Evolutionary conservation across 164 flowering plant genomes (phyloP), one percentile per base, ranked within the genome.

Genomic region (Akebia trifoliata): DNA sequence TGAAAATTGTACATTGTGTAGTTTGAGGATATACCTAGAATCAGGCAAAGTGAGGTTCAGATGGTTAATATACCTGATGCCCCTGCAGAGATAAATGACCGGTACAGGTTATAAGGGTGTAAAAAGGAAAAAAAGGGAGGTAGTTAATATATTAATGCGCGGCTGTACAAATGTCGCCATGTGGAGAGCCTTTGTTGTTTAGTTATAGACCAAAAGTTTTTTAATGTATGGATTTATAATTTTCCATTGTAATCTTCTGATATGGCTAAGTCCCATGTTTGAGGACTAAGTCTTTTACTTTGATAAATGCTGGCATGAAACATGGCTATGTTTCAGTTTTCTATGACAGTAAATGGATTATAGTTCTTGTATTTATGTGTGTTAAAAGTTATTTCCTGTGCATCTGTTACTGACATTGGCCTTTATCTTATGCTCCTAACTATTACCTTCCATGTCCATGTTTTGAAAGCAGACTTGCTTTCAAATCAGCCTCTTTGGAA

Each of bases 1-100:
- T 70, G 69, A 67, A 54, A 76, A 62, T 65, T 87, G 89, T 87
- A 84, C 82, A 79, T 81, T 81, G 70, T 76, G 73, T 81, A 78
- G 81, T 79, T 76, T 69, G 83, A 76, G 80, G 68, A 62, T 77
- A 76, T 76, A 76, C 78, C 73, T 76, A 82, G 80, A 78, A 78
- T 71, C 76, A 76, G 83, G 76, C 66, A 68, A 63, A 73, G 68
- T 63, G 83, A 65, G 86, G 85, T 74, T 76, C 82, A 75, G 74
- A 72, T 70, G 81, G 74, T 68, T 65, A 54, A 80, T 46, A 47
- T 53, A 63, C 68, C 81, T 61, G 80, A 73, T 63, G 78, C 75
- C 81, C 79, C 61, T 68, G 74, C 77, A 43, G 87, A 66, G 80
- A 69, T 60, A 63, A 72, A 38, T 69, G 71, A 59, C 56, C 66